Conservation (phyloP, 2,329 filamentous ascomycete genomes). For the Biscogniauxia mediterranea region DNA sequence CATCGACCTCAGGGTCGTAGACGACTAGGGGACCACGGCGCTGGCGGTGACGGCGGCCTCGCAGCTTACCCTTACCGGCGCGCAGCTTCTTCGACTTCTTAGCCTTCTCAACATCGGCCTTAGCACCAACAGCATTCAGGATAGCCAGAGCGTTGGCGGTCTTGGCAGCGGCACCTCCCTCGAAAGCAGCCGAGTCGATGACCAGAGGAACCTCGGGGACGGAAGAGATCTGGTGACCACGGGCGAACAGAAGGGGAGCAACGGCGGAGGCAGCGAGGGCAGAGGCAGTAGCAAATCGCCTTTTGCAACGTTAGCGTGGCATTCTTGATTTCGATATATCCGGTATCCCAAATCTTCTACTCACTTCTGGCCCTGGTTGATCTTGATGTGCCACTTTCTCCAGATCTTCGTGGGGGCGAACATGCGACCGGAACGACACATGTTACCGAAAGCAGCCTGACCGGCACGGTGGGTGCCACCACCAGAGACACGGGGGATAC, state of each 20-base stretch:
- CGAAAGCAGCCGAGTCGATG: conserved; percentile 86
- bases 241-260: conserved; percentile 90
- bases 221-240: conserved; percentile 90
- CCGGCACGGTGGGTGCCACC: conserved; percentile 99
- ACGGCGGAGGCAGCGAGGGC: conserved; percentile 95
- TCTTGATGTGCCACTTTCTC: conserved; percentile 99
- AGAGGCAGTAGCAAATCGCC: conserved; percentile 96
- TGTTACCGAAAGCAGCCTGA: conserved; percentile 99
- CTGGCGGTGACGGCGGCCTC: conserved; percentile 94
- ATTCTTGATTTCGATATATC: not conserved
- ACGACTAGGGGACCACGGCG: conserved; percentile 96
- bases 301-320: conserved; percentile 36
- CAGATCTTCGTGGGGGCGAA: conserved; percentile 99
- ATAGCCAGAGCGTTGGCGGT: conserved; percentile 84
- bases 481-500: conserved; percentile 99
- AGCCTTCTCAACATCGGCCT: conserved; percentile 90
- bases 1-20: conserved; percentile 93
- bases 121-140: conserved; percentile 87
- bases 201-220: conserved; percentile 97
- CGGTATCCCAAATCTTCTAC: conserved; percentile 30
- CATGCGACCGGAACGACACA: conserved; percentile 99
- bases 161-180: conserved; percentile 76
- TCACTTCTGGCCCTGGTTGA: conserved; percentile 98
- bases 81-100: conserved; percentile 95
- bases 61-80: conserved; percentile 98